Percentiles rank a stretch among this genome's conserved stretches.
These are phyloP conservation scores for Zygosaccharomyces pseudobailii DNA, from an alignment of 1,139 yeast genomes.

Conservation along the genomic window DNA sequence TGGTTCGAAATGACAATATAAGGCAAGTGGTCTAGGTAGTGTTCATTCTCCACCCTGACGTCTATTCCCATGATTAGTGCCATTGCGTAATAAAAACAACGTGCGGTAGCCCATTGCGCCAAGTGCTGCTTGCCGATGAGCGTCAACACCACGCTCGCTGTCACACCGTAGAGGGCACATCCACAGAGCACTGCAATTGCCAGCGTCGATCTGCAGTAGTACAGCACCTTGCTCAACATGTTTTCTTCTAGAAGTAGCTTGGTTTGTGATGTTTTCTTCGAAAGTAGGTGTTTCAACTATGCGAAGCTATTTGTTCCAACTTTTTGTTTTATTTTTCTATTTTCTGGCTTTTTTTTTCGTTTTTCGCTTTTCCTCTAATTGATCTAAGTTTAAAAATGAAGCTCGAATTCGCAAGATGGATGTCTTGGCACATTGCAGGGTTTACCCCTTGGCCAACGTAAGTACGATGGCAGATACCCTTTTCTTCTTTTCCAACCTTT, in stretches of 20 bases:
- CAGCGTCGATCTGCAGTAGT: slow-evolving; percentile 49
- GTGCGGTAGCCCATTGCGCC: slow-evolving; percentile 87
- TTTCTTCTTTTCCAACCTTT: not conserved
- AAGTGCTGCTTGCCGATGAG: slow-evolving; percentile 70
- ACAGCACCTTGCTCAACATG: slow-evolving; percentile 36
- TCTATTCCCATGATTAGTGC: slow-evolving; percentile 62
- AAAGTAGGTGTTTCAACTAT: not conserved
- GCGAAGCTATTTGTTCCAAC: no score
- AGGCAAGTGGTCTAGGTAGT: slow-evolving; percentile 53
- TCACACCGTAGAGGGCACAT: slow-evolving; percentile 70
- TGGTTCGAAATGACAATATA: slow-evolving; percentile 87
- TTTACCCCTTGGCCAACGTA: slow-evolving; percentile 27
- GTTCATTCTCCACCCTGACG: slow-evolving; percentile 61
- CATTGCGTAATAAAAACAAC: slow-evolving; percentile 64
- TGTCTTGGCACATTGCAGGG: slow-evolving; percentile 26
- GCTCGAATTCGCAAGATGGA: slow-evolving; percentile 19
- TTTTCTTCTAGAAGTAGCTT: not conserved
- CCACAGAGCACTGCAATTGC: slow-evolving; percentile 51
- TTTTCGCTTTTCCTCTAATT: not conserved
- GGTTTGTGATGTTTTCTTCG: not conserved
- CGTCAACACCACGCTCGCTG: slow-evolving; percentile 65
- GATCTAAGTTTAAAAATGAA: not conserved
- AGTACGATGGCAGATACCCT: slow-evolving; percentile 3
- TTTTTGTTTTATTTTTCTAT: not conserved
- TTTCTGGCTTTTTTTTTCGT: not conserved